Conservation (phyloP, 805 yeast genomes). For the Torulaspora delbrueckii region DNA sequence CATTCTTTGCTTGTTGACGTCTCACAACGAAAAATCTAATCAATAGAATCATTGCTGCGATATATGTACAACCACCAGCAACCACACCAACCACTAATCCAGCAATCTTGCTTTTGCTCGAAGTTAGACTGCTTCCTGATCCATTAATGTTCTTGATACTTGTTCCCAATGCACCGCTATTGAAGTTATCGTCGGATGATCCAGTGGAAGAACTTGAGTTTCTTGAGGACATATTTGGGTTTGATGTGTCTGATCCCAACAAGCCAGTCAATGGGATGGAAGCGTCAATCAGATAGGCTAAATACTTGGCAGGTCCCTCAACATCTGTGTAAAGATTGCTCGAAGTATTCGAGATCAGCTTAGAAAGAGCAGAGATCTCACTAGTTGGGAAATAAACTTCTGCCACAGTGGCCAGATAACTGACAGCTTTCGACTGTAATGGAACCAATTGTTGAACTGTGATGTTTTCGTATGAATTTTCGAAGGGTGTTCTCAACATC, state of each 20-base stretch:
- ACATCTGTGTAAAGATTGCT: slow-evolving; percentile 61
- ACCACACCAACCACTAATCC: slow-evolving; percentile 83
- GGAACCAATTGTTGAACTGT: slow-evolving; percentile 72
- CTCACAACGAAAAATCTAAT: slow-evolving; percentile 47
- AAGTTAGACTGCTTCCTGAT: slow-evolving; percentile 17
- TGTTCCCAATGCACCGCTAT: slow-evolving; percentile 15
- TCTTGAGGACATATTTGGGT: slow-evolving; percentile 76
- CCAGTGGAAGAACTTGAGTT: slow-evolving; percentile 39
- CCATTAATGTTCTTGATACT: slow-evolving; percentile 25
- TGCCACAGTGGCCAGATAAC: slow-evolving; percentile 82
- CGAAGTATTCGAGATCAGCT: slow-evolving; percentile 47
- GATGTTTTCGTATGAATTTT: slow-evolving; percentile 42
- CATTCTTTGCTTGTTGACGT: slow-evolving; percentile 17
- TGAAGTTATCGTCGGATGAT: slow-evolving; percentile 1
- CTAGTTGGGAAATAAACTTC: slow-evolving; percentile 71
- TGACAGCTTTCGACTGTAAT: slow-evolving; percentile 49
- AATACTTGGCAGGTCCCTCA: slow-evolving; percentile 47
- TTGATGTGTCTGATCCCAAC: slow-evolving; percentile 44
- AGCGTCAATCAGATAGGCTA: slow-evolving; percentile 67
- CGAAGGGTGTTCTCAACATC: slow-evolving; percentile 61
- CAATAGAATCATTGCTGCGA: slow-evolving; percentile 53
- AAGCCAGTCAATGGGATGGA: slow-evolving; percentile 30
- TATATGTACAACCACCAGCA: slow-evolving; percentile 65
- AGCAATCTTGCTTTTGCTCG: slow-evolving; percentile 47
- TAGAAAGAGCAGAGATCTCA: slow-evolving; percentile 46